These are phyloP conservation scores for Colletotrichum melonis DNA, from an alignment of 2,329 filamentous ascomycete genomes.

Conservation along the genomic window DNA sequence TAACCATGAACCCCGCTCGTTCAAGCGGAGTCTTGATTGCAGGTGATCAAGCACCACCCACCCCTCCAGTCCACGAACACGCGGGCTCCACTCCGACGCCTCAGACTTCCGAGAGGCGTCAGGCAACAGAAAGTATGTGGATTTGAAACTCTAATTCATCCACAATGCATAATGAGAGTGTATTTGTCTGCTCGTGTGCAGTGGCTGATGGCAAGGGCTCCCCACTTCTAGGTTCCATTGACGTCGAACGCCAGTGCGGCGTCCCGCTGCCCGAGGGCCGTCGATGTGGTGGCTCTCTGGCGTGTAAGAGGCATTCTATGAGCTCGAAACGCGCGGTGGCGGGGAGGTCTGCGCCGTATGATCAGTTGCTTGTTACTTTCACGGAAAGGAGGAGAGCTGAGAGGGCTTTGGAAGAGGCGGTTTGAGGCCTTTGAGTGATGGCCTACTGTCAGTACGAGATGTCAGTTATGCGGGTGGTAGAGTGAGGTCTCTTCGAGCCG, in stretches of 20 bases:
- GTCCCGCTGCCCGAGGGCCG: constrained; percentile 9
- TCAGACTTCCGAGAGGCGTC: neutral
- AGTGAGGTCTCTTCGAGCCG: neutral
- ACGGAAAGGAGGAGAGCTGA: neutral
- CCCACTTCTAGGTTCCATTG: neutral
- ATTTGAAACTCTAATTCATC: neutral
- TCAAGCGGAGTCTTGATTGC: neutral
- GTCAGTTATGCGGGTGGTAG: neutral
- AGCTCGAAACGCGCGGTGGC: constrained; percentile 25
- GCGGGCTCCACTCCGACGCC: neutral
- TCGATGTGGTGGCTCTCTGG: constrained; percentile 10
- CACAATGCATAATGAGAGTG: neutral
- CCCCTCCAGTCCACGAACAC: neutral
- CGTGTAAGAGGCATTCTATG: constrained; percentile 27
- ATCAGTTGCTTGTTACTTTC: constrained; percentile 3
- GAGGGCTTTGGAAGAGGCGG: too few relatives aligned
- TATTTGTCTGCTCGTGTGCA: neutral
- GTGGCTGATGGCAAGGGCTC: neutral
- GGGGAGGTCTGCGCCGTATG: constrained; percentile 32
- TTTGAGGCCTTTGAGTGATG: neutral
- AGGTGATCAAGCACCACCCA: neutral
- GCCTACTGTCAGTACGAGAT: neutral
- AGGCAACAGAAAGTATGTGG: neutral
- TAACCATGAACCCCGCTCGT: neutral
- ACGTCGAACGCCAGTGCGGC: constrained; percentile 31